Base-by-base conservation (phyloP, 495 filamentous ascomycete species). In the Antarctomyces pellizariae region DNA sequence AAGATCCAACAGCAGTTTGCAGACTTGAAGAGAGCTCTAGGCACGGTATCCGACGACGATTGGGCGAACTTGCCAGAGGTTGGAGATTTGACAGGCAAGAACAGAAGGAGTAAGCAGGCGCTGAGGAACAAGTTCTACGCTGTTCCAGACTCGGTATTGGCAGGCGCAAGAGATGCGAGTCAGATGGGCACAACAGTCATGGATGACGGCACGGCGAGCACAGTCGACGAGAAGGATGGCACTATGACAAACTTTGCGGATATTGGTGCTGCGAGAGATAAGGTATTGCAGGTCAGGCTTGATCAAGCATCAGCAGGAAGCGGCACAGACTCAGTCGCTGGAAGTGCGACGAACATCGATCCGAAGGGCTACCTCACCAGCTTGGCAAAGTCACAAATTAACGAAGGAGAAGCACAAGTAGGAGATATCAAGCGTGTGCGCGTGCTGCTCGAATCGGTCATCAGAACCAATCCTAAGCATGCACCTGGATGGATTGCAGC, bases 1-100 rank as follows among this genome's bases (percentile, higher is more conserved):
- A 99, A 95, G 49, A 95, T 99, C 28, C 80, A 91, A 50, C 82
- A 93, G 39, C 86, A 95, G 45, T 99, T 99, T 44, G 82, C 82
- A 45, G 89, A 92, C 37, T 56, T 93, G 24, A 99, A 95, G 49
- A 61, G 89, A 41, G 78, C 75, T 1, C 59, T 99, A 13, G 75
- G 73, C 18, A 72, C 69, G 9, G 71, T 99, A 26, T 78, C 74
- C 30, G 86, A 93, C 51, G 84, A 95, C 28, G 83, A 93, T 34
- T 99, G 86, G 86, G 82, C 82, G 22, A 83, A 70, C 34, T 57
- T 99, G 16, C 86, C 86, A 5, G 86, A 99, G 37, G 82, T 91
- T 19, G 86, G 86, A 31, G 86, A 99, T 47, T 62, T 95, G 32
- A 99, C 86, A 0, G 84, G 89, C 25, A 83, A 77, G 47, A 90